phyloP scores from a whole-genome alignment of 441 rosid genomes.

The Populus hybrid region DNA sequence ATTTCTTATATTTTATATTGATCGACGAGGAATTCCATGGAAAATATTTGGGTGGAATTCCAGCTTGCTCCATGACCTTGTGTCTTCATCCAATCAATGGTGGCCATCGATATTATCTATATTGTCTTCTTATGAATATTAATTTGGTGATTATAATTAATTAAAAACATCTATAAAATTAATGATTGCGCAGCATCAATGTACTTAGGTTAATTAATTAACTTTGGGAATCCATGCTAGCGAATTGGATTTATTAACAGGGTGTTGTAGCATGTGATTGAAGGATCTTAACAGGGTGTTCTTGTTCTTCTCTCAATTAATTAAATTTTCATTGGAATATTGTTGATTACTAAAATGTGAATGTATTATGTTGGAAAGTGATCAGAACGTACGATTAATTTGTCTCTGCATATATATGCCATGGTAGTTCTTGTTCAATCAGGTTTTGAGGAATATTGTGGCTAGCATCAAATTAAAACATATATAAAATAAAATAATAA shows the following conservation, averaged over 20 bases:
- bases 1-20: too few relatives aligned
- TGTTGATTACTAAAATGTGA: neutral
- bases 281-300: slow-evolving; percentile 7
- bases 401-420: too few relatives aligned
- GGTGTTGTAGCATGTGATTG: neutral
- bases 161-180: neutral
- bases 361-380: neutral
- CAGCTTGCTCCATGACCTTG: slow-evolving; percentile 1
- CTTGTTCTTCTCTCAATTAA: neutral
- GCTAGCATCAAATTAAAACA: too few relatives aligned
- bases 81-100: neutral
- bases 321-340: neutral
- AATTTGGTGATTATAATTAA: too few relatives aligned
- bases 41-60: slow-evolving; percentile 1
- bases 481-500: too few relatives aligned
- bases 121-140: too few relatives aligned
- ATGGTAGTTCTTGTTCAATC: neutral
- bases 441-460: neutral
- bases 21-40: neutral
- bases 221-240: neutral
- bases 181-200: neutral
- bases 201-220: neutral
- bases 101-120: too few relatives aligned
- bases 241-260: neutral
- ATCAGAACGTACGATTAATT: neutral